Base-by-base conservation (phyloP, 2,329 filamentous ascomycete species). In the Diaporthe ampelina region DNA sequence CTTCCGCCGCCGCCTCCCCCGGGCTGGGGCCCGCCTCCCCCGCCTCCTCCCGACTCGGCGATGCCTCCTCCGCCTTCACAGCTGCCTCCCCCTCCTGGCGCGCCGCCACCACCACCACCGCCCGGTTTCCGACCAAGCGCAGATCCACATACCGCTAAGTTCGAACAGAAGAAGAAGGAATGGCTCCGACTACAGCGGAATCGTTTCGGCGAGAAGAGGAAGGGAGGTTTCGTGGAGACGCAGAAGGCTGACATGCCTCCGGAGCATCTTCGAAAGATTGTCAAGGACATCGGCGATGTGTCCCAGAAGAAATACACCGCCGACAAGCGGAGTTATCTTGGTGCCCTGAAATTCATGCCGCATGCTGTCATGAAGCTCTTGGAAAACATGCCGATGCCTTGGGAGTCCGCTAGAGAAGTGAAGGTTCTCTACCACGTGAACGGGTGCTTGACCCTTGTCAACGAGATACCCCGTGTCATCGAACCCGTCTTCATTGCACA, bases 341-440 rank as follows among this genome's bases (percentile, higher is more conserved):
- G 97, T 76, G 97, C 97, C 45, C 86, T 99, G 77, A 99, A 99
- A 86, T 99, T 98, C 86, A 99, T 99, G 97, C 97, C 97, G 1
- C 97, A 99, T 82, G 97, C 97, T 8, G 97, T 99, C 15, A 86
- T 99, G 86, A 99, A 99, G 87, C 89, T 99, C 32, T 85, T 99
- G 73, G 97, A 99, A 86, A 99, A 99, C 80, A 99, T 99, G 97
- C 97, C 97, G 5, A 99, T 99, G 97, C 97, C 97, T 0, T 99
- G 97, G 97, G 97, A 99, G 86, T 97, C 95, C 73, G 92, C 95
- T 35, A 91, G 95, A 76, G 97, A 99, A 81, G 97, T 99, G 76
- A 98, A 98, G 85, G 97, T 99, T 37, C 88, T 99, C 17, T 99
- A 99, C 83, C 97, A 99, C 81, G 95, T 98, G 80, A 99, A 99